A percentile compares a stretch with the other conserved stretches of the same genome.
Conservation (phyloP, 768 basidiomycete species). For the Trametes coccinea region DNA sequence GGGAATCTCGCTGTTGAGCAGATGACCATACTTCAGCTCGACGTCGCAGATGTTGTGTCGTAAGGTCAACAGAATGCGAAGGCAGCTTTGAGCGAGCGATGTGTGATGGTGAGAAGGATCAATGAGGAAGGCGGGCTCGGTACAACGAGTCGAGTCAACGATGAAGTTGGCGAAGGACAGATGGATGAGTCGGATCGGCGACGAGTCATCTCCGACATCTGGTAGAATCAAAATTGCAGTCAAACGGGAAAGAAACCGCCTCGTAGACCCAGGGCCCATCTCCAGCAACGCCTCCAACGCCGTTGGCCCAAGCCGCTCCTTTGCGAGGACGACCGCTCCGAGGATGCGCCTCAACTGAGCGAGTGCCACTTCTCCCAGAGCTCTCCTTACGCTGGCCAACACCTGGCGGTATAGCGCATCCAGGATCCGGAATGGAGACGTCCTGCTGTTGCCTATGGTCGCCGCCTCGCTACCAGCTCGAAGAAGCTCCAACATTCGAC, state of each 20-base stretch:
- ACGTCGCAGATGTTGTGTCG: constrained; percentile 9
- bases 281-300: background rate
- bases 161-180: constrained; percentile 28
- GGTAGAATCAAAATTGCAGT: background rate
- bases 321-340: background rate
- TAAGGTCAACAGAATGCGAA: background rate
- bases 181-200: constrained; percentile 14
- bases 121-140: constrained; percentile 8
- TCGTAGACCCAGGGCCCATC: background rate
- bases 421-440: constrained; percentile 5
- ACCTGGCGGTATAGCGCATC: constrained; percentile 21
- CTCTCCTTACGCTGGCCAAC: background rate
- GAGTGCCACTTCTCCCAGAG: background rate
- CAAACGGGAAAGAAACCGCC: background rate
- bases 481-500: background rate
- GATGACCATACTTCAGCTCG: background rate
- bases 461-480: background rate
- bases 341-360: background rate
- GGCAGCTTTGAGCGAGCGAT: background rate
- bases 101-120: constrained; percentile 2
- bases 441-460: background rate
- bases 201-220: background rate
- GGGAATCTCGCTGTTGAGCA: constrained; percentile 9
- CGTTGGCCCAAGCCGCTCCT: background rate
- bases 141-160: constrained; percentile 13